A percentile compares a stretch with the other conserved stretches of the same genome.
Conservation (phyloP, 2,329 filamentous ascomycete species). For the Arthrobotrys pseudoclavata region DNA sequence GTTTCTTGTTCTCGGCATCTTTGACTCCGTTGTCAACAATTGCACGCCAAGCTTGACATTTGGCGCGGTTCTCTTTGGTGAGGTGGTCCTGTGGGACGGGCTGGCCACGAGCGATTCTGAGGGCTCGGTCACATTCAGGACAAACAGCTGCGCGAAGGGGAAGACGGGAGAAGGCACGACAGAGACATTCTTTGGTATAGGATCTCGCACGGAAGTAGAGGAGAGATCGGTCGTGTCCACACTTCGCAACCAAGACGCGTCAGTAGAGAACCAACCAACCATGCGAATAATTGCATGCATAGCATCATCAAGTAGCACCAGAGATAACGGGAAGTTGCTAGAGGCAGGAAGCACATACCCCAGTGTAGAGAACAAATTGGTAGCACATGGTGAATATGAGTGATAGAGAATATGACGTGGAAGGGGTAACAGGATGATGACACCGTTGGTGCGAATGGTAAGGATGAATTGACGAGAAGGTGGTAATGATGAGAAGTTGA, state of each 20-base stretch:
- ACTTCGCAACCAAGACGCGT: slow-evolving; percentile 12
- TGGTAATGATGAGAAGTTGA: neutral
- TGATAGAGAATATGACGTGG: neutral
- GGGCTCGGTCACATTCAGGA: slow-evolving; percentile 39
- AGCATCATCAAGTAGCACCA: neutral
- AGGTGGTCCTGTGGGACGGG: slow-evolving; percentile 37
- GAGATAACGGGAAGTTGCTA: neutral
- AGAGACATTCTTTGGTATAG: slow-evolving; percentile 38
- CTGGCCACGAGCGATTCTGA: slow-evolving; percentile 19
- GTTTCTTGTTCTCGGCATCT: slow-evolving; percentile 22
- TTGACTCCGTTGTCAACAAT: slow-evolving; percentile 46
- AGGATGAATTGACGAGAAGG: slow-evolving; percentile 4
- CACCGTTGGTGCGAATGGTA: neutral
- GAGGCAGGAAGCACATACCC: slow-evolving; percentile 14
- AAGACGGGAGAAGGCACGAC: slow-evolving; percentile 39
- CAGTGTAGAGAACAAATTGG: slow-evolving; percentile 41
- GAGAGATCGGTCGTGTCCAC: slow-evolving; percentile 53
- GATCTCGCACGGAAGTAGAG: slow-evolving; percentile 44
- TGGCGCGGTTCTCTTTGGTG: slow-evolving; percentile 37
- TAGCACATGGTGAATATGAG: slow-evolving; percentile 42
- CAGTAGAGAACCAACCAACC: no score
- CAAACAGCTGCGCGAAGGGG: slow-evolving; percentile 21
- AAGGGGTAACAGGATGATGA: neutral
- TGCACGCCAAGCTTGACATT: slow-evolving; percentile 33
- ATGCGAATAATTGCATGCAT: no score